Conservation (phyloP, 179 eudicot species). For the Actinidia arguta region DNA sequence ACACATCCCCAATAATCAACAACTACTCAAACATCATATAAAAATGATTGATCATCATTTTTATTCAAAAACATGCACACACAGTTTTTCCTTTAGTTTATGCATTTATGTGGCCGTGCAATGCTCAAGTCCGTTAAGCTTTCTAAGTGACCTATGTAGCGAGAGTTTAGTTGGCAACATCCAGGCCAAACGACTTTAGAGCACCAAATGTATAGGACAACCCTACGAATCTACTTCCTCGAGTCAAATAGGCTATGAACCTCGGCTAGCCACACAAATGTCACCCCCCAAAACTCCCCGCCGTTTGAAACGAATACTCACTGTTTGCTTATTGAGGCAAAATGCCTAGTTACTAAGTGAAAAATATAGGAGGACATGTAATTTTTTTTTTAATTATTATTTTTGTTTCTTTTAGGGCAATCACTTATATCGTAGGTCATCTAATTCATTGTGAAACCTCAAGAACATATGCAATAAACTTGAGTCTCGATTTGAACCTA, state of each 20-base stretch:
- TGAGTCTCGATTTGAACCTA: too few relatives aligned
- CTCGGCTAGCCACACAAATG: neutral
- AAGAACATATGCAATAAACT: neutral
- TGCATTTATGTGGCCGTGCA: neutral
- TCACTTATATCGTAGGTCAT: neutral
- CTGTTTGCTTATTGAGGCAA: neutral
- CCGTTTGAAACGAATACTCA: neutral
- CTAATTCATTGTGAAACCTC: neutral
- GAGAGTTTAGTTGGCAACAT: neutral
- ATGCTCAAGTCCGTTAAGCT: neutral
- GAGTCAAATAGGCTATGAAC: neutral
- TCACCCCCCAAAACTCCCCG: neutral
- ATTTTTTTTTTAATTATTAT: neutral
- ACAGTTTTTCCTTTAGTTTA: too few relatives aligned
- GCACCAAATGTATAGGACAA: neutral
- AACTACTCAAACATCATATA: too few relatives aligned
- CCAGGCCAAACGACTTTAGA: neutral
- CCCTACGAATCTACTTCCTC: neutral
- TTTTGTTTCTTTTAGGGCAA: neutral
- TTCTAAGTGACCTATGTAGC: neutral
- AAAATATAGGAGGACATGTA: neutral
- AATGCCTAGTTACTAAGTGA: neutral
- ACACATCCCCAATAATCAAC: too few relatives aligned
- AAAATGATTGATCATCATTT: too few relatives aligned
- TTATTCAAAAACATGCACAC: too few relatives aligned